Conservation (phyloP, 2,329 filamentous ascomycete genomes). For the Colletotrichum musicola region DNA sequence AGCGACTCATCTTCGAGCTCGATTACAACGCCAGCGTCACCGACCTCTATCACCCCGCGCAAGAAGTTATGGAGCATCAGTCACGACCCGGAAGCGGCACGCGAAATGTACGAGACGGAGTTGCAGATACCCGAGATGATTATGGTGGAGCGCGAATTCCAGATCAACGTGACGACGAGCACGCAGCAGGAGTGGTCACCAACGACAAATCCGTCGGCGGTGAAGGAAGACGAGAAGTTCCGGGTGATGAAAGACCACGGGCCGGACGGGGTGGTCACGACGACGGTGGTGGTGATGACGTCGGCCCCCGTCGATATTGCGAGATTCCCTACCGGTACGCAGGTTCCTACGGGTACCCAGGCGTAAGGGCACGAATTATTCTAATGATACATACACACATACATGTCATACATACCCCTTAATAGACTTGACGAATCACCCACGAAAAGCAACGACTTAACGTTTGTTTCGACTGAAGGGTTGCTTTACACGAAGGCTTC, state of each 20-base stretch:
- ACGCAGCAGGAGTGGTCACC: neutral
- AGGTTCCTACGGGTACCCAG: neutral
- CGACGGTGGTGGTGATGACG: slow-evolving; percentile 27
- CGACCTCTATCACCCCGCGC: neutral
- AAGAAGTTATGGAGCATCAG: neutral
- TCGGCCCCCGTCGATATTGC: slow-evolving; percentile 17
- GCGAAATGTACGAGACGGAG: neutral
- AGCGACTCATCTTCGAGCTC: neutral
- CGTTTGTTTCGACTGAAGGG: too few relatives aligned
- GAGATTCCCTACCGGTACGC: slow-evolving; percentile 8
- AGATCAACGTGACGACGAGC: slow-evolving; percentile 18
- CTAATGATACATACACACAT: neutral
- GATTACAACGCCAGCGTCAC: neutral
- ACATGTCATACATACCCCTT: too few relatives aligned
- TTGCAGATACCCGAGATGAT: slow-evolving; percentile 21
- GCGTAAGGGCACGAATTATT: neutral
- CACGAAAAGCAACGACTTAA: too few relatives aligned
- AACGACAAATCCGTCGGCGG: neutral
- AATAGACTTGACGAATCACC: too few relatives aligned
- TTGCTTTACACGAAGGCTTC: too few relatives aligned
- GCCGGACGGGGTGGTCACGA: slow-evolving; percentile 24
- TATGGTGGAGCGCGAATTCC: slow-evolving; percentile 22
- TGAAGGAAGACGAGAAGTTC: slow-evolving; percentile 16
- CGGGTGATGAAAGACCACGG: slow-evolving; percentile 20
- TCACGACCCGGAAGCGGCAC: slow-evolving; percentile 12